A percentile compares a stretch with the other conserved stretches of the same genome.
These are phyloP conservation scores for Rhizomucor pusillus DNA, from an alignment of 371 early-diverging fungal species.

Conservation along the genomic window DNA sequence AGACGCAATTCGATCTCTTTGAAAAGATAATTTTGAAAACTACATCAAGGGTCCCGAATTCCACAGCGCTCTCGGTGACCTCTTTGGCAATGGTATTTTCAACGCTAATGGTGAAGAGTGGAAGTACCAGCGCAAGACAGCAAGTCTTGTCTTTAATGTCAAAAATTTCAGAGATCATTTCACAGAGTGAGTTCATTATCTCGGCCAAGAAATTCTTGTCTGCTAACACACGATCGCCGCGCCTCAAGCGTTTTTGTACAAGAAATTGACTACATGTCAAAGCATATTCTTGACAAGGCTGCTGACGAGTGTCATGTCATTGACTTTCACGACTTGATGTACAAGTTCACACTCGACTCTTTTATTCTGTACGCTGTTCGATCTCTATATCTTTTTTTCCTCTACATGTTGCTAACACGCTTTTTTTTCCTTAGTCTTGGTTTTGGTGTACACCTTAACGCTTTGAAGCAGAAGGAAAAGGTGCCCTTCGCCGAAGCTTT, in stretches of 20 bases:
- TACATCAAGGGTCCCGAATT: slow-evolving; percentile 37
- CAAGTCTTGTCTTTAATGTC: slow-evolving; percentile 53
- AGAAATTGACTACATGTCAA: slow-evolving; percentile 30
- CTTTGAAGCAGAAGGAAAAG: slow-evolving; percentile 24
- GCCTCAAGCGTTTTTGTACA: slow-evolving; percentile 40
- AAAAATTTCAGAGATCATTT: slow-evolving; percentile 56
- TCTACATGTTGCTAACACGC: not conserved
- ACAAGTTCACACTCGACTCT: slow-evolving; percentile 48
- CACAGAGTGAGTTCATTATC: slow-evolving; percentile 24
- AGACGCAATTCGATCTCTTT: not conserved
- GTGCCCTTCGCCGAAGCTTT: slow-evolving; percentile 58
- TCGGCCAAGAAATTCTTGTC: not conserved
- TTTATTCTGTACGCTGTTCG: slow-evolving; percentile 38
- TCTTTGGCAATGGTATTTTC: slow-evolving; percentile 43
- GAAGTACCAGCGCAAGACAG: slow-evolving; percentile 44
- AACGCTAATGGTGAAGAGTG: slow-evolving; percentile 47
- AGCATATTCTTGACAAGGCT: slow-evolving; percentile 30
- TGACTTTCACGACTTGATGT: slow-evolving; percentile 45
- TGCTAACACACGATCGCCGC: not conserved
- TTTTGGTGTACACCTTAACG: slow-evolving; percentile 45
- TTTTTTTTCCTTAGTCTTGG: slow-evolving; percentile 28
- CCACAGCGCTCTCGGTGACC: slow-evolving; percentile 19
- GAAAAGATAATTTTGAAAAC: slow-evolving; percentile 34
- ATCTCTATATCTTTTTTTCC: too few species aligned
- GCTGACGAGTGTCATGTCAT: slow-evolving; percentile 26